phyloP scores from a whole-genome alignment of 192 early-diverging fungal genomes.

The Gamsiella multidivaricata region DNA sequence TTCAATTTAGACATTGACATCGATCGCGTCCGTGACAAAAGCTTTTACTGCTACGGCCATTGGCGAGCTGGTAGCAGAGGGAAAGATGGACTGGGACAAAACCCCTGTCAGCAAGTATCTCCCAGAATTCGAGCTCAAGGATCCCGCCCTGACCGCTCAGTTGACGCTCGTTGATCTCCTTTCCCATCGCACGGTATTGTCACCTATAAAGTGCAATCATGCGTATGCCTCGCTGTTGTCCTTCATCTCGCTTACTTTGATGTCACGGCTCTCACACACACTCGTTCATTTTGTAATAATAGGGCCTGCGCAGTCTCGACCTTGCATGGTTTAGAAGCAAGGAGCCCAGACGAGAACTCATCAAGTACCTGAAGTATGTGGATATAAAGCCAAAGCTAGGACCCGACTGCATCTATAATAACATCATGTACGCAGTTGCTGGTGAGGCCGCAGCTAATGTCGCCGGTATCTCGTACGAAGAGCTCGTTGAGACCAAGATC shows the following conservation, averaged over 20 bases:
- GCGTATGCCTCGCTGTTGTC: not conserved
- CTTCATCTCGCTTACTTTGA: not conserved
- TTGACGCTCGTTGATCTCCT: constrained; percentile 20
- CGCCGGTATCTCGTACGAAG: constrained; percentile 6
- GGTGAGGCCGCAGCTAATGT: constrained; percentile 39
- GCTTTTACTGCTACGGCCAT: constrained; percentile 32
- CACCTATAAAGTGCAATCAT: constrained; percentile 3
- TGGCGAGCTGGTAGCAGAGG: constrained; percentile 35
- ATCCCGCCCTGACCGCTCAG: constrained; percentile 11
- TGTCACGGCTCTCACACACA: too few relatives aligned
- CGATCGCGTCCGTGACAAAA: constrained; percentile 36
- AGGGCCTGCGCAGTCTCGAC: constrained; percentile 5
- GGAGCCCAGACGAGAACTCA: not conserved
- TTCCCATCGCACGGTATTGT: constrained; percentile 46
- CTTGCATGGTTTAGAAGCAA: constrained; percentile 6
- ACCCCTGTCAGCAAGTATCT: constrained; percentile 30
- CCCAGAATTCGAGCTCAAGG: constrained; percentile 16
- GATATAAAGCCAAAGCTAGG: not conserved
- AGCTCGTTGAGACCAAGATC: constrained; percentile 5
- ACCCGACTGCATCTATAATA: not conserved
- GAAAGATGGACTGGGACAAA: constrained; percentile 39
- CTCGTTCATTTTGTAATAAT: not conserved
- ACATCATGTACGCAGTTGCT: constrained; percentile 32
- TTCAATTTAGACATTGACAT: constrained; percentile 20
- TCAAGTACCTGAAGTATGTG: constrained; percentile 19